Evolutionary conservation across 2,329 filamentous ascomycete species (phyloP).

Genomic region (Rosellinia necatrix): DNA sequence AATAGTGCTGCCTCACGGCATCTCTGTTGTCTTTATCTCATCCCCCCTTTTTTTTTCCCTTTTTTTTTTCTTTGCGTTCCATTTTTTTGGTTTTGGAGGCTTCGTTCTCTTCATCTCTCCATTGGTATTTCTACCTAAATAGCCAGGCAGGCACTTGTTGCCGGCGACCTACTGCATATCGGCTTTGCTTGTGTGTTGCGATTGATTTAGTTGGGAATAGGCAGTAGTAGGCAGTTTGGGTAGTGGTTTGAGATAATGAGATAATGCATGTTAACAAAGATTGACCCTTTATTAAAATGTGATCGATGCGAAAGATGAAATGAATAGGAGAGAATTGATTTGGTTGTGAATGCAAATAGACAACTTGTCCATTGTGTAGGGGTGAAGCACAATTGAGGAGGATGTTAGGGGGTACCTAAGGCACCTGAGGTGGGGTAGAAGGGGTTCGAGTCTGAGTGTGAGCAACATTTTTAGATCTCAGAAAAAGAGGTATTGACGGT

Average conservation of each 20-base stretch:
- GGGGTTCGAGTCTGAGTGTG: slow-evolving; percentile 17
- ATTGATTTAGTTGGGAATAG: not conserved
- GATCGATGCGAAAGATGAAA: not conserved
- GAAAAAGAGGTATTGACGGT: not conserved
- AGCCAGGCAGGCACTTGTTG: no score
- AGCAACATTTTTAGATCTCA: not conserved
- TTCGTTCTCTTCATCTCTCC: slow-evolving; percentile 20
- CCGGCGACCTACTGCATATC: slow-evolving; percentile 26
- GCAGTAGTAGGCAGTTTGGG: not conserved
- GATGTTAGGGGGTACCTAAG: no score
- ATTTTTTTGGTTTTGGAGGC: no score
- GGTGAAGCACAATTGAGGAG: no score
- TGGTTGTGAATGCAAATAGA: not conserved
- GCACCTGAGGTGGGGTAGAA: not conserved
- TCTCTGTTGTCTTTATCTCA: slow-evolving; percentile 32
- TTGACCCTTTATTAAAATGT: not conserved
- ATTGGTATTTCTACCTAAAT: slow-evolving; percentile 18
- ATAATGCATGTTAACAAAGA: not conserved
- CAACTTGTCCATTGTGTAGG: no score
- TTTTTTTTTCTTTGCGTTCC: slow-evolving; percentile 7
- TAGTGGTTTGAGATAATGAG: slow-evolving; percentile 2
- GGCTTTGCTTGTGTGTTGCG: slow-evolving; percentile 22
- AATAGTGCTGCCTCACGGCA: slow-evolving; percentile 44
- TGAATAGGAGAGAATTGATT: no score
- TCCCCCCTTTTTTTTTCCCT: slow-evolving; percentile 23